Base-by-base conservation (phyloP, 116 monocot species). In the Trichopus zeylanicus region DNA sequence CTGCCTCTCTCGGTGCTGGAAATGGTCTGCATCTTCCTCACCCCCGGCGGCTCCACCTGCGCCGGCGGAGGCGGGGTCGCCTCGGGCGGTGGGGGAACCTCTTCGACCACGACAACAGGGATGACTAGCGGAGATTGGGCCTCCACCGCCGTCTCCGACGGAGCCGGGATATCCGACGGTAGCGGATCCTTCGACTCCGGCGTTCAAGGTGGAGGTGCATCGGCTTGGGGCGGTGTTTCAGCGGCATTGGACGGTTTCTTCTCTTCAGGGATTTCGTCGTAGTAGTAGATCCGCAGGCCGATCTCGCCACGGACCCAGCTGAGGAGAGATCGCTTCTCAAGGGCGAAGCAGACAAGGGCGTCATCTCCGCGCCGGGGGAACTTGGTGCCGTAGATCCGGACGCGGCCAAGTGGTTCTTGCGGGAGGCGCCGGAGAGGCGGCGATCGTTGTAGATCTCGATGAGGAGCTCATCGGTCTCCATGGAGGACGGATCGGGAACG, bases 261-360 rank as follows among this genome's bases (percentile, higher is more conserved):
- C 31, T 81, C 73, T 27, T 76, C 53, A 9, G 61, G 29, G 7
- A 9, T 48, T 33, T 92, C 87, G 26, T 89, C 86, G 63, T 70
- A 70, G 69, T 95, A 95, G 48, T 87, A 95, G 11, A 89, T 78
- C 73, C 78, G 89, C 23, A 95, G 69, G 1, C 95, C 95, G 49
- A 95, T 81, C 63, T 95, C 95, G 57, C 95, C 95, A 20, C 81
- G 73, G 33, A 95, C 62, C 90, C 86, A 90, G 69, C 81, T 87
- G 19, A 95, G 69, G 34, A 95, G 25, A 60, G 57, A 78, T 30
- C 73, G 74, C 70, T 87, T 95, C 81, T 95, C 95, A 1, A 95
- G 64, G 2, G 89, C 90, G 66, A 84, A 95, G 46, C 90, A 95
- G 47, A 95, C 71, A 19, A 95, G 66, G 7, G 83, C 95, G 64